Evolutionary conservation across 1,284 basidiomycete species (phyloP).

Genomic region (Trametes pubescens): DNA sequence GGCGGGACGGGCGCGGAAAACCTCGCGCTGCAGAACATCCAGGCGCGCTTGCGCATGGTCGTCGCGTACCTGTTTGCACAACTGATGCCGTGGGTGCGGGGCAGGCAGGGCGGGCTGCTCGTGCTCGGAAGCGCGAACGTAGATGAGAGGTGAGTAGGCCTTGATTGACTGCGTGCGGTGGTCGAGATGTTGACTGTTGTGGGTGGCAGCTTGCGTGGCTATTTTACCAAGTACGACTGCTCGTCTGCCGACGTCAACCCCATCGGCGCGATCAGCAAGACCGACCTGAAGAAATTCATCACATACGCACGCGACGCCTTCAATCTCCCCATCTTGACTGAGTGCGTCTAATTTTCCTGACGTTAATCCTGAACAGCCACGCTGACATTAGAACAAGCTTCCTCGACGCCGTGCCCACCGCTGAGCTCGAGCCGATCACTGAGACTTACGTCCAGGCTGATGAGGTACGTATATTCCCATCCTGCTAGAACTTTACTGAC

Average conservation of each 20-base stretch:
- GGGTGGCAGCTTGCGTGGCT: slow-evolving; percentile 82
- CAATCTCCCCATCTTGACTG: slow-evolving; percentile 83
- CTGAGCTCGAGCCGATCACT: slow-evolving; percentile 96
- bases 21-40: slow-evolving; percentile 97
- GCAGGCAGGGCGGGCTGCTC: slow-evolving; percentile 85
- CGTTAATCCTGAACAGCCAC: not conserved
- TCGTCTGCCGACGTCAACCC: slow-evolving; percentile 97
- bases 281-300: slow-evolving; percentile 96
- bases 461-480: slow-evolving; percentile 61
- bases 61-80: slow-evolving; percentile 98
- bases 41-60: slow-evolving; percentile 96
- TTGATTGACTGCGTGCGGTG: not conserved
- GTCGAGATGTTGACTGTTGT: not conserved
- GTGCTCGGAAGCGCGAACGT: slow-evolving; percentile 98
- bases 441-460: slow-evolving; percentile 95
- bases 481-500: not conserved
- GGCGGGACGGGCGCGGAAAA: slow-evolving; percentile 93
- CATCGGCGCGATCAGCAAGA: slow-evolving; percentile 98
- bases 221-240: slow-evolving; percentile 98
- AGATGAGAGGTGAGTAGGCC: slow-evolving; percentile 80
- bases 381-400: slow-evolving; percentile 62
- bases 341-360: slow-evolving; percentile 51
- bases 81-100: slow-evolving; percentile 92
- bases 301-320: slow-evolving; percentile 83
- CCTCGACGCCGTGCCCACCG: slow-evolving; percentile 91